Conservation (phyloP, 176 grass and related monocot genomes). For the Lolium perenne region DNA sequence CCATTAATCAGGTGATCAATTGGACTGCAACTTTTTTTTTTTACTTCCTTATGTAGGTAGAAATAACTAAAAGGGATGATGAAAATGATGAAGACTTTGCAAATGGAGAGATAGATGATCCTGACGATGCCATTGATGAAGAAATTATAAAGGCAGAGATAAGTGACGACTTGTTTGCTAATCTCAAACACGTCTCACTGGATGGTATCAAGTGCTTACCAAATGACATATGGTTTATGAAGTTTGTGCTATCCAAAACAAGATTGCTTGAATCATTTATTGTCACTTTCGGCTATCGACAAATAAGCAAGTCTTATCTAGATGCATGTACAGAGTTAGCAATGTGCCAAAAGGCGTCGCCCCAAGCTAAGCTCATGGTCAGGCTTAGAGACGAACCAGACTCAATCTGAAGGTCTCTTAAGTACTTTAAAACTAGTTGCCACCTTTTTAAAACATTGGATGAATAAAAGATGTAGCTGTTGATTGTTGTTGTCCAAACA, state of each 20-base stretch:
- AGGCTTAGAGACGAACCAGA: too few species aligned
- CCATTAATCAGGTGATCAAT: background rate
- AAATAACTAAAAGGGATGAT: background rate
- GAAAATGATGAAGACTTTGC: background rate
- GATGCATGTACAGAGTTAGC: background rate
- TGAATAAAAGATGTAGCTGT: background rate
- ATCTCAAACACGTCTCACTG: slow-evolving; percentile 1
- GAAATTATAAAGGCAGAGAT: background rate
- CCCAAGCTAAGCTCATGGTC: background rate
- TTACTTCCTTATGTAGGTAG: slow-evolving; percentile 12
- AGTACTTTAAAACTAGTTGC: background rate
- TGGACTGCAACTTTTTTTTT: background rate
- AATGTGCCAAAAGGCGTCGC: background rate
- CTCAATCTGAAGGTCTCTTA: too few species aligned
- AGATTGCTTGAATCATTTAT: background rate
- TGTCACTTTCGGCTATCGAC: background rate
- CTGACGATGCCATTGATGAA: background rate
- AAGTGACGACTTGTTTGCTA: slow-evolving; percentile 17
- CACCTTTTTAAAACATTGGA: background rate
- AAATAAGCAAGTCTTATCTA: background rate
- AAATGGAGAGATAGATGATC: background rate
- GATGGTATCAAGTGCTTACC: background rate
- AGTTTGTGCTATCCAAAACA: slow-evolving; percentile 21
- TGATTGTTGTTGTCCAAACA: background rate
- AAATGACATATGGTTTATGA: slow-evolving; percentile 14